Evolutionary conservation across 148 eudicot genomes (phyloP), one percentile per base, ranked within the genome.

Genomic region (Heliosperma pusillum): DNA sequence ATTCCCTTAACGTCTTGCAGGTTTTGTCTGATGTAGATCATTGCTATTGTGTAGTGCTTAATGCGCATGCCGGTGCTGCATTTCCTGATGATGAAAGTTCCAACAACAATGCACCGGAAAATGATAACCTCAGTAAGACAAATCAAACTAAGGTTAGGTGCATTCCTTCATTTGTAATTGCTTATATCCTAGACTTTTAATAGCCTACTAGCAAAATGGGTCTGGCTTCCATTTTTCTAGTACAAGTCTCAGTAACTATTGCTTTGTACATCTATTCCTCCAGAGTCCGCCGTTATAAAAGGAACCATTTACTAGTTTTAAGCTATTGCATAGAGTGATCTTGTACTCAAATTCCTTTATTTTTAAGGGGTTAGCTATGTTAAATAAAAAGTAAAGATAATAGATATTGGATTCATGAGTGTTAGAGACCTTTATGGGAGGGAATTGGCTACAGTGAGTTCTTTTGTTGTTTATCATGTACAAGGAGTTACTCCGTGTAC

Each of bases 21-120:
- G 99, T 95, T 79, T 82, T 95, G 82, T 89, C 97, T 21, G 97
- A 92, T 76, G 70, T 87, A 30, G 97, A 95, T 75, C 99, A 95
- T 77, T 95, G 99, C 83, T 95, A 90, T 74, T 95, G 99, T 84
- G 99, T 95, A 33, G 84, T 95, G 76, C 92, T 95, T 60, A 89
- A 95, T 87, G 96, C 97, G 56, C 86, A 88, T 78, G 89, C 81
- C 76, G 99, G 97, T 74, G 97, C 97, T 71, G 99, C 97, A 73
- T 92, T 92, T 86, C 97, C 99, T 27, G 74, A 62, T 86, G 90
- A 88, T 62, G 82, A 66, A 15, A 24, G 60, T 69, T 66, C 82
- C 81, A 83, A 79, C 71, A 59, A 55, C 76, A 71, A 86, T 69
- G 76, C 87, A 24, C 67, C 66, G 44, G 81, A 75, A 74, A 75